Evolutionary conservation across 2,329 filamentous ascomycete species (phyloP), one percentile per base, ranked within the genome.

Genomic region (Thermoascus crustaceus): DNA sequence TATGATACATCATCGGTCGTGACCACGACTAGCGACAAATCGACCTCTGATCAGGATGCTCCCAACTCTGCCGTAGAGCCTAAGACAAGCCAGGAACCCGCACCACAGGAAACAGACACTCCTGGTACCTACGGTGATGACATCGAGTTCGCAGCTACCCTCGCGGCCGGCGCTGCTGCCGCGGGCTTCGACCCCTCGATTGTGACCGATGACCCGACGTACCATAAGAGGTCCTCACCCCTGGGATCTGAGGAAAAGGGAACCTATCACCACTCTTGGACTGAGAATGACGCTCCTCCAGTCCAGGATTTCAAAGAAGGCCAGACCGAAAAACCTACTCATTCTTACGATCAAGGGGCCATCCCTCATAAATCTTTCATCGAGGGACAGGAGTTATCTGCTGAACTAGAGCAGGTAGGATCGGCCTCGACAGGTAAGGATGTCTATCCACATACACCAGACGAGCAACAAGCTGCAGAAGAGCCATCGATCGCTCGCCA

Each of bases 101-200:
- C 10, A n/a, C n/a, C 56, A 57, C 40, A 9, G 24, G 19, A 38
- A 63, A 41, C 65, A 68, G n/a, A 61, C 63, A 33, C 47, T 52
- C n/a, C 80, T 16, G 81, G 80, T 13, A 63, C 71, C 7, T 87
- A 82, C 49, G 73, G 65, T 1, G 73, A 80, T 38, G 82, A 85
- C 46, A 61, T 81, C 6, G 77, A 78, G 34, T 85, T 86, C 45
- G 76, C 78, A 5, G 82, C 81, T 18, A 76, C 74, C 3, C 60
- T 85, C 30, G 80, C 80, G 38, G 82, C 80, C 31, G 80, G 78
- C 1, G 66, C 84, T 32, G 64, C 79, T 50, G 72, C 77, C n/a
- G 74, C 77, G 30, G 82, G 82, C 0, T 85, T 86, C 43, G 73
- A 84, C 48, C 75, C 79, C 4, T 72, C 81, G 25, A 76, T 85